Conservation (phyloP, 768 basidiomycete species). For the Macrolepiota albuminosa region DNA sequence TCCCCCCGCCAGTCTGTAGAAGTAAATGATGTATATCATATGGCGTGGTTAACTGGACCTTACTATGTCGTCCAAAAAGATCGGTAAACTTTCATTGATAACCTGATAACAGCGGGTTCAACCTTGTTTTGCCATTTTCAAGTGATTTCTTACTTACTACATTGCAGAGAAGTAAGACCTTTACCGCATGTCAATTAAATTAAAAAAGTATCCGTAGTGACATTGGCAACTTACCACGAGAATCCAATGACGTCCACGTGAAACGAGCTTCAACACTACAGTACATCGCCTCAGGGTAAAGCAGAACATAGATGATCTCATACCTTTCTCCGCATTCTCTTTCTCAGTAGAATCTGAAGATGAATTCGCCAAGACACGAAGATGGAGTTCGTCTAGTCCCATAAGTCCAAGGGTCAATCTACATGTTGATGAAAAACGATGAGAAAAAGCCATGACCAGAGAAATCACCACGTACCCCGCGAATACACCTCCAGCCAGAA, state of each 20-base stretch:
- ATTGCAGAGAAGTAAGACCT: slow-evolving; percentile 86
- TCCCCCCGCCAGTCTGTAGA: slow-evolving; percentile 49
- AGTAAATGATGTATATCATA: neutral
- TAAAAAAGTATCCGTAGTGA: neutral
- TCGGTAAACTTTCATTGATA: slow-evolving; percentile 78
- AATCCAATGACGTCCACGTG: slow-evolving; percentile 85
- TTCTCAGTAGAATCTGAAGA: slow-evolving; percentile 69
- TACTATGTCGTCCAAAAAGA: slow-evolving; percentile 74
- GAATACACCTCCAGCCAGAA: slow-evolving; percentile 86
- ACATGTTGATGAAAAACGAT: neutral
- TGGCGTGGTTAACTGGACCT: slow-evolving; percentile 14
- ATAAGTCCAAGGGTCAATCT: slow-evolving; percentile 90
- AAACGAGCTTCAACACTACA: slow-evolving; percentile 50
- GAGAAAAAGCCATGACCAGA: neutral
- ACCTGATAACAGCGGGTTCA: slow-evolving; percentile 37
- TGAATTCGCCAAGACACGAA: slow-evolving; percentile 78
- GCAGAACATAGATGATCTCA: neutral
- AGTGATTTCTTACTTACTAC: slow-evolving; percentile 48
- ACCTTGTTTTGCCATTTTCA: neutral
- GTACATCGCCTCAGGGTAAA: neutral
- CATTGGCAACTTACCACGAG: slow-evolving; percentile 59
- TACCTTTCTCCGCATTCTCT: slow-evolving; percentile 67
- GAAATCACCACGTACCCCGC: slow-evolving; percentile 59
- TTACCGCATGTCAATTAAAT: neutral
- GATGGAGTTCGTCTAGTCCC: slow-evolving; percentile 92